Evolutionary conservation across 176 grass and related monocot genomes (phyloP).

Genomic region (Oropetium thomaeum): DNA sequence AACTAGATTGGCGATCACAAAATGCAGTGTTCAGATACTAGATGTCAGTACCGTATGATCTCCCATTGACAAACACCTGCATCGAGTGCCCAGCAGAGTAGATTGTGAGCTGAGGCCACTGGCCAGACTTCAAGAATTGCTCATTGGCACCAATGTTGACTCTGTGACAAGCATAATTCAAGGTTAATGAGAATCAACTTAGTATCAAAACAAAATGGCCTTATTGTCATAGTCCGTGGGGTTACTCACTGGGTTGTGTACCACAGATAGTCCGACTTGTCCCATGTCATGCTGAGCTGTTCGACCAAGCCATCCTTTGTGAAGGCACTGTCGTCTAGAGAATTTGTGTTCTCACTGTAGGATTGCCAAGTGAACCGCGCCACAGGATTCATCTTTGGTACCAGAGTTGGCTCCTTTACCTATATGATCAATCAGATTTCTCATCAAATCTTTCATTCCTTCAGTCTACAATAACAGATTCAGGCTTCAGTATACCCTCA

Average conservation of each 20-base stretch:
- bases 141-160: constrained; percentile 61
- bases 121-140: constrained; percentile 51
- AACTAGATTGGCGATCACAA: too few relatives aligned
- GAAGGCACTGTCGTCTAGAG: constrained; percentile 48
- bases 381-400: constrained; percentile 59
- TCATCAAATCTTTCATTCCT: constrained; percentile 8
- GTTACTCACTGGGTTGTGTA: constrained; percentile 84
- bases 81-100: constrained; percentile 72
- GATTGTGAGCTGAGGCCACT: constrained; percentile 62
- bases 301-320: constrained; percentile 75
- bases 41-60: constrained; percentile 37
- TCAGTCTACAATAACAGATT: background rate
- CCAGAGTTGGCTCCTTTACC: constrained; percentile 58
- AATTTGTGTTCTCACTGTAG: constrained; percentile 68
- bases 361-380: constrained; percentile 69
- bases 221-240: background rate
- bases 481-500: constrained; percentile 28
- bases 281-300: constrained; percentile 88
- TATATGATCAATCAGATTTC: constrained; percentile 22
- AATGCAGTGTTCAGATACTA: background rate
- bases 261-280: constrained; percentile 94
- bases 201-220: background rate
- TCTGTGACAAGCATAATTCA: constrained; percentile 33
- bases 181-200: background rate
- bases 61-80: constrained; percentile 87